Evolutionary conservation across 768 basidiomycete genomes (phyloP).

Genomic region (Trametes meyenii): DNA sequence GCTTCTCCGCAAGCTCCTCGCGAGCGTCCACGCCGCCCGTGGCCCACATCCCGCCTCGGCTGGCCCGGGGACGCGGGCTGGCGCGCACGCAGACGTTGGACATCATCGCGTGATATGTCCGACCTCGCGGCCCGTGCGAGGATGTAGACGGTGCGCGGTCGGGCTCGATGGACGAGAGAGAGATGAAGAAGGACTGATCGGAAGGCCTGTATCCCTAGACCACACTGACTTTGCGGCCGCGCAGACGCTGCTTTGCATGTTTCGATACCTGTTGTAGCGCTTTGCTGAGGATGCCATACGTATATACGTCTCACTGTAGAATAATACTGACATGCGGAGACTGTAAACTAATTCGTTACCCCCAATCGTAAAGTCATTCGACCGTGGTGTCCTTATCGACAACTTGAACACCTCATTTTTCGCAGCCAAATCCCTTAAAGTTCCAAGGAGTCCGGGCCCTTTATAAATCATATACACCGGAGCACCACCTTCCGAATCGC

Average conservation of each 20-base stretch:
- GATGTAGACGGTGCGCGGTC: not conserved
- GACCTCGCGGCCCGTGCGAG: not conserved
- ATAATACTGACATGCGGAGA: not conserved
- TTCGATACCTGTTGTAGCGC: not conserved
- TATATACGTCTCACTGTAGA: not conserved
- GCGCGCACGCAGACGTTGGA: constrained; percentile 13
- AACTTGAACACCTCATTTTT: too few relatives aligned
- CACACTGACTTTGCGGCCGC: not conserved
- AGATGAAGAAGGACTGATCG: not conserved
- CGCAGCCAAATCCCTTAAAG: too few relatives aligned
- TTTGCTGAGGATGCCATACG: not conserved
- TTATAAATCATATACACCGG: too few relatives aligned
- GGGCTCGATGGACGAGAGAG: not conserved
- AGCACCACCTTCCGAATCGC: too few relatives aligned
- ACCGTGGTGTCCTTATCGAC: too few relatives aligned
- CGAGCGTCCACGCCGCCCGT: constrained; percentile 8
- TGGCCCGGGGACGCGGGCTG: constrained; percentile 7
- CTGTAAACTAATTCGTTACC: not conserved
- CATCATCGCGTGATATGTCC: constrained; percentile 1
- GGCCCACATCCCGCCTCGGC: not conserved
- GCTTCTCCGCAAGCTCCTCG: not conserved
- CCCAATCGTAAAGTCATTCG: too few relatives aligned
- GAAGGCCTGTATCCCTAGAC: not conserved
- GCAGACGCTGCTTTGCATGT: not conserved
- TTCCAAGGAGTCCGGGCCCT: too few relatives aligned